These are phyloP conservation scores for Diddensiella santjacobensis DNA, from an alignment of 805 yeast species.

Conservation along the genomic window DNA sequence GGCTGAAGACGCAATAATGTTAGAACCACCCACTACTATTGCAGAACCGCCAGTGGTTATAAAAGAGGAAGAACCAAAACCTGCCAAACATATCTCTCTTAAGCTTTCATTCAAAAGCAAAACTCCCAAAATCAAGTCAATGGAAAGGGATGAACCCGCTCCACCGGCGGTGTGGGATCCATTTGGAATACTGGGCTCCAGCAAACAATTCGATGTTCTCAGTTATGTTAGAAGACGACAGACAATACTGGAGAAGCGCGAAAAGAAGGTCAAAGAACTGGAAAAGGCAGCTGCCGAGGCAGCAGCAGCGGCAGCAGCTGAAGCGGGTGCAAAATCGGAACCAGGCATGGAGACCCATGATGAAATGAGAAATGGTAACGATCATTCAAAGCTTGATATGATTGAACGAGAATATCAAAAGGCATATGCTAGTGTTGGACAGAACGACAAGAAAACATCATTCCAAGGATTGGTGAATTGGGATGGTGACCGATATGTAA, in stretches of 20 bases:
- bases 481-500: conserved; percentile 3
- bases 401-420: background rate
- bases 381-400: background rate
- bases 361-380: background rate
- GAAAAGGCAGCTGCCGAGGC: conserved; percentile 7
- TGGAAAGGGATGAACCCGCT: conserved; percentile 7
- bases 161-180: conserved; percentile 11
- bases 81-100: conserved; percentile 13
- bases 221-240: conserved; percentile 10
- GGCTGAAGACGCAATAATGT: background rate
- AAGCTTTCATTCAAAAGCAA: conserved; percentile 7
- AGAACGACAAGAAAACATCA: background rate
- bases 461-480: conserved; percentile 1
- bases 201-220: conserved; percentile 15
- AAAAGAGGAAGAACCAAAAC: conserved; percentile 2
- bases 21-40: background rate
- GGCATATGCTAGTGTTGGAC: conserved; percentile 5
- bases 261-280: background rate
- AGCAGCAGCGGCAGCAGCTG: conserved; percentile 9
- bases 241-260: conserved; percentile 10
- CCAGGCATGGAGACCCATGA: background rate
- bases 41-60: background rate
- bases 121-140: conserved; percentile 3
- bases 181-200: conserved; percentile 12
- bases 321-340: background rate